A percentile compares a stretch with the other conserved stretches of the same genome.
Evolutionary conservation across 73 alveolate species (phyloP).

Genomic region (Tetrahymena malaccensis): DNA sequence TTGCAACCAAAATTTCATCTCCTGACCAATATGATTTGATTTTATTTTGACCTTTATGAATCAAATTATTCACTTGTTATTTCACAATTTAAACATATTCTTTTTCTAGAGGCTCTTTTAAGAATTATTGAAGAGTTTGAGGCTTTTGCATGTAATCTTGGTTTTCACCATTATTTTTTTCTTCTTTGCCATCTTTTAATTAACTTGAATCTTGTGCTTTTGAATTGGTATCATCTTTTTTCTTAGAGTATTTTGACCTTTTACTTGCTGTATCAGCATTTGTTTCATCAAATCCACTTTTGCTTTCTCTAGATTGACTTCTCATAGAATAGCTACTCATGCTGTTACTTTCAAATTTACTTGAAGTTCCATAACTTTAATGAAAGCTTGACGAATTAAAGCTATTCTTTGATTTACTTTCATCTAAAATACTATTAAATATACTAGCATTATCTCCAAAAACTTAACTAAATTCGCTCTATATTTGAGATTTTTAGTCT

Average conservation of each 20-base stretch:
- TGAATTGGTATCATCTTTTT: not conserved
- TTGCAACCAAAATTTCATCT: not conserved
- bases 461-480: not conserved
- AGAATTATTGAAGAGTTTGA: not conserved
- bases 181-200: not conserved
- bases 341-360: not conserved
- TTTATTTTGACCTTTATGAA: not conserved
- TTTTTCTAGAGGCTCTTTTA: not conserved
- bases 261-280: not conserved
- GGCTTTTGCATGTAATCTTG: not conserved
- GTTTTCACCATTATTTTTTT: not conserved
- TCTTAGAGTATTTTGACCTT: not conserved
- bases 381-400: not conserved
- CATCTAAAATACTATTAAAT: not conserved
- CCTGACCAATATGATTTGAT: not conserved
- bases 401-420: not conserved
- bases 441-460: not conserved
- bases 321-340: not conserved
- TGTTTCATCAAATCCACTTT: not conserved
- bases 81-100: not conserved
- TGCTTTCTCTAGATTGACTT: not conserved
- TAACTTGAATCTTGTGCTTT: not conserved
- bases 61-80: not conserved
- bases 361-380: not conserved
- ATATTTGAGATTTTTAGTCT: not conserved